Evolutionary conservation across 768 basidiomycete species (phyloP).

Genomic region (Sistotremastrum suecicum): DNA sequence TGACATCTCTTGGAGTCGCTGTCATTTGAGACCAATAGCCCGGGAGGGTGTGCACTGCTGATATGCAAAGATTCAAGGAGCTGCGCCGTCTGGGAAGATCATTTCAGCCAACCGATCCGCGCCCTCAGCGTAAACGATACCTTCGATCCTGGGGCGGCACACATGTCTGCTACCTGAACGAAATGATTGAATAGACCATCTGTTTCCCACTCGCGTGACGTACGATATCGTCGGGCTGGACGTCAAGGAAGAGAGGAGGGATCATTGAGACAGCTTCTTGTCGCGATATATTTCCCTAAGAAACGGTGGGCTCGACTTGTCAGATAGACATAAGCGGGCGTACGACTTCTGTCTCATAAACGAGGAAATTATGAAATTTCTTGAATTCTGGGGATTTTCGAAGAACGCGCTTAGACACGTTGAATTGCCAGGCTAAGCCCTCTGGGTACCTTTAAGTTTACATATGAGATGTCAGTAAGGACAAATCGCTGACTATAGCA

Average conservation of each 20-base stretch:
- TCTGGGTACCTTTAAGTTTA: conserved; percentile 66
- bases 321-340: conserved; percentile 15
- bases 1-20: conserved; percentile 89
- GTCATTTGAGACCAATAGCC: conserved; percentile 90
- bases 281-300: conserved; percentile 83
- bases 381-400: conserved; percentile 84
- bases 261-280: conserved; percentile 99
- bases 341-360: conserved; percentile 96
- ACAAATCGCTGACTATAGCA: background rate
- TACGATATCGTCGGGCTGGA: conserved; percentile 82
- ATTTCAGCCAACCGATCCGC: background rate
- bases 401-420: conserved; percentile 77
- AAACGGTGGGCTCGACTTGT: background rate
- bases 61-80: conserved; percentile 90
- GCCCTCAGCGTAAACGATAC: conserved; percentile 20
- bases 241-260: conserved; percentile 89
- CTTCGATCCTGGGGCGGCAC: conserved; percentile 96
- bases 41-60: conserved; percentile 54
- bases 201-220: conserved; percentile 10
- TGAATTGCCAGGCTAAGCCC: conserved; percentile 93
- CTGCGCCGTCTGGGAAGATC: conserved; percentile 66
- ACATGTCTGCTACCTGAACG: conserved; percentile 85
- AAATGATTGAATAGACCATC: background rate
- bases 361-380: conserved; percentile 89
- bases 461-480: background rate